Base-by-base conservation (phyloP, 2,329 filamentous ascomycete genomes). In the Dactylellina haptotyla region DNA sequence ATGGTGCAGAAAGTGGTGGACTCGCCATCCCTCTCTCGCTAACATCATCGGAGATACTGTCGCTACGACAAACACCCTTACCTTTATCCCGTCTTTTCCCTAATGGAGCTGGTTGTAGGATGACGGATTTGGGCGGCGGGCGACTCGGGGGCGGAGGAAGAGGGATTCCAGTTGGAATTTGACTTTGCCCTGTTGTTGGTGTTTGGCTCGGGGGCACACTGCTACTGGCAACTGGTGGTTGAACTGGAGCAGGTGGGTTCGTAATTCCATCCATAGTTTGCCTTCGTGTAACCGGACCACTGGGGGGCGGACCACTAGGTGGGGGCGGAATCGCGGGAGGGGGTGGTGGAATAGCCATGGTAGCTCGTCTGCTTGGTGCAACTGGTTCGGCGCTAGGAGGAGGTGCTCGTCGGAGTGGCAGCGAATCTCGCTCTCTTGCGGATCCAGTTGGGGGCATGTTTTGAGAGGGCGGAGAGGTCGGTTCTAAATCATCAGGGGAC, bases 51-150 rank as follows among this genome's bases (percentile, higher is more conserved):
- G 69, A 61, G 3, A 20, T 32, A 25, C 20, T 23, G 14, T 62
- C 69, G 6, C 23, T 30, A 32, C 69, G 65, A 16, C 16, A 25
- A 10, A 73, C 63, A 25, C 62, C 57, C n/a, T 69, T 67, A 12
- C 62, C 70, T 23, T 67, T 69, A 46, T 66, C 70, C 16, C 70
- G 46, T 26, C 56, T 67, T 45, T 75, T 75, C 26, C 70, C 62
- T 25, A 75, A 32, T 9, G 70, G 70, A 14, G 70, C 70, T 12
- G 70, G 70, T 43, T 75, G 70, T n/a, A 75, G 62, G 18, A 75
- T 57, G 10, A 75, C 32, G 4, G 41, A 9, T 30, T 63, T 57
- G 28, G 62, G 70, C 1, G 70, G 70, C 8, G 70, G 70, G 20
- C 63, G 70, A 20, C 50, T 46, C 4, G 70, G 70, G 53, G 70